Evolutionary conservation across 163 green algal genomes (phyloP), one percentile per base, ranked within the genome.

Genomic region (Picocystis sp.): DNA sequence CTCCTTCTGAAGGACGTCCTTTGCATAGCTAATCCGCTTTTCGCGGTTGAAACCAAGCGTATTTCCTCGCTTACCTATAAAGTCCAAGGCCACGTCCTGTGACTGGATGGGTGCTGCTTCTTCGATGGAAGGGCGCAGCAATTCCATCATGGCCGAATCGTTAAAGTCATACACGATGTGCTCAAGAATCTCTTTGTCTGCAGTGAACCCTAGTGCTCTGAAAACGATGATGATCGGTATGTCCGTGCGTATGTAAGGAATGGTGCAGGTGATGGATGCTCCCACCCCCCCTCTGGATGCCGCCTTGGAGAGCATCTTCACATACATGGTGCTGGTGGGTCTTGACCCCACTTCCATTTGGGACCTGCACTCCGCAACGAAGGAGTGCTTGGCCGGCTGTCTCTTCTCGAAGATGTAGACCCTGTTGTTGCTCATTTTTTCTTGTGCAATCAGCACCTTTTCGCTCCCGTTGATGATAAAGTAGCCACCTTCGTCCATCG

Each of bases 381-480:
- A 88, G 11, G 83, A 73, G 57, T 94, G 95, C 70, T 96, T 97
- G 62, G 65, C 81, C n/a, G 84, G 81, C 78, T 92, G 79, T 50
- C 61, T 81, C 77, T 96, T 96, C 61, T 80, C 78, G 69, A 97
- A 98, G 12, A 94, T 82, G 60, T 94, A 97, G 43, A 96, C 87
- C 55, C 93, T 81, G 76, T 98, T 98, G 71, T 86, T 90, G 46
- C 78, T 81, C 82, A 97, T 95, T 49, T 84, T 76, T 75, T 98
- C 89, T 73, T 95, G 87, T 38, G 89, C 89, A 46, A 98, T 97
- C 2, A 98, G 75, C 52, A 97, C 89, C 76, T 98, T 98, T 67
- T 98, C 89, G 34, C 66, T 86, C 56, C 89, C 89, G 61, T 98
- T 98, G 61, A 98, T 92, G 19, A 98, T 66, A 60, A 98, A 98